Conservation (phyloP, 2,329 filamentous ascomycete genomes). For the Periconia digitata region DNA sequence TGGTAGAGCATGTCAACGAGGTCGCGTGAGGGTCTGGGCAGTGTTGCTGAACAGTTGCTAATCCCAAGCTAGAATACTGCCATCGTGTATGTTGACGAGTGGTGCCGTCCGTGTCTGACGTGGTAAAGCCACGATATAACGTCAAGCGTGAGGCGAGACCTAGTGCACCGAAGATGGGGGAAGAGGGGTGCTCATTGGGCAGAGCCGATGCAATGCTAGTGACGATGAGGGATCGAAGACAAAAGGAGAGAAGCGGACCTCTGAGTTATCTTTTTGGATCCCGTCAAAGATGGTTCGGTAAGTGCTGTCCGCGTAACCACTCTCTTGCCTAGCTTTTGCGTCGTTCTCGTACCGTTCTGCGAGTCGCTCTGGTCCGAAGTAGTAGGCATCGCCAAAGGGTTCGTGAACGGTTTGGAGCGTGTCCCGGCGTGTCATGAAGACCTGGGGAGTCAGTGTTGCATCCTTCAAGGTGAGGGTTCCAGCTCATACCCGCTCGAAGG, state of each 20-base stretch:
- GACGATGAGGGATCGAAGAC: slow-evolving; percentile 4
- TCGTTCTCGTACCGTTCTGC: slow-evolving; percentile 77
- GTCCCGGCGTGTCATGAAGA: slow-evolving; percentile 93
- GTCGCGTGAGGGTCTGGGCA: slow-evolving; percentile 7
- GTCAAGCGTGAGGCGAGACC: slow-evolving; percentile 15
- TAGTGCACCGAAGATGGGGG: slow-evolving; percentile 14
- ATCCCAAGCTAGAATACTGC: slow-evolving; percentile 1
- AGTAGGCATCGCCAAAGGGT: slow-evolving; percentile 95
- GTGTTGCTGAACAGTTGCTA: slow-evolving; percentile 4
- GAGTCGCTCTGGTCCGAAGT: slow-evolving; percentile 89
- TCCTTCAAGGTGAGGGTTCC: slow-evolving; percentile 1
- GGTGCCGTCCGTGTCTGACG: slow-evolving; percentile 17
- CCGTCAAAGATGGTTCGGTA: slow-evolving; percentile 76
- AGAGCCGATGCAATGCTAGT: slow-evolving; percentile 6
- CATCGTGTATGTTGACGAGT: slow-evolving; percentile 13
- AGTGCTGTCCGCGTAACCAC: slow-evolving; percentile 69
- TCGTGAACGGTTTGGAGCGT: slow-evolving; percentile 85
- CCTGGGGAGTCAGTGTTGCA: slow-evolving; percentile 40
- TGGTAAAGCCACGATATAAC: slow-evolving; percentile 23
- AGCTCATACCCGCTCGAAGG: slow-evolving; percentile 81
- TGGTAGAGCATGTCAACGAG: background rate
- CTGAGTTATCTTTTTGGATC: slow-evolving; percentile 69
- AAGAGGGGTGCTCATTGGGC: slow-evolving; percentile 11
- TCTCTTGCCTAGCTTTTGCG: slow-evolving; percentile 53
- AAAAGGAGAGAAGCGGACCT: slow-evolving; percentile 60